Conservation (phyloP, 345 rosid species). For the Corchorus olitorius region DNA sequence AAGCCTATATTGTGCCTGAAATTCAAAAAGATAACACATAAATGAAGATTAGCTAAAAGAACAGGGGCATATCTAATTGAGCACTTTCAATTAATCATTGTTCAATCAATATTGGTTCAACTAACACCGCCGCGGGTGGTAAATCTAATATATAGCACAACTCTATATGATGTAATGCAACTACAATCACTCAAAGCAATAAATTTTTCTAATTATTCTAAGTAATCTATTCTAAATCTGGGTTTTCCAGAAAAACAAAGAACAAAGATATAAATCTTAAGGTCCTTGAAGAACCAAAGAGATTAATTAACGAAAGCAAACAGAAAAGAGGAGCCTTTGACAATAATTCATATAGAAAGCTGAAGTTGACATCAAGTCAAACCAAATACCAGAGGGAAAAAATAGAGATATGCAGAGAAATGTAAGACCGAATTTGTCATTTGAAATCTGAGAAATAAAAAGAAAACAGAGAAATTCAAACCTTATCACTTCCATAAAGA, state of each 20-base stretch:
- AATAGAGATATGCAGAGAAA: conserved; percentile 5
- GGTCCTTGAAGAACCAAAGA: neutral
- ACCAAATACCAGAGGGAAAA: conserved; percentile 8
- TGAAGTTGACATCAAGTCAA: neutral
- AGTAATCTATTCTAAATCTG: too few relatives aligned
- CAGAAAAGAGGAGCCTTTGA: neutral
- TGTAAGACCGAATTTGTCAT: neutral
- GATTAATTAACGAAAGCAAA: neutral
- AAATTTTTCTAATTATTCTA: neutral
- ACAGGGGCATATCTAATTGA: too few relatives aligned
- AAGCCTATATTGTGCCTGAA: too few relatives aligned
- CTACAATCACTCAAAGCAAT: neutral
- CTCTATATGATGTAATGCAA: neutral
- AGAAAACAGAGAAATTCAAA: too few relatives aligned
- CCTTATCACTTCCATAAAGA: too few relatives aligned
- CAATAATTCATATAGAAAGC: neutral
- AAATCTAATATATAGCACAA: neutral
- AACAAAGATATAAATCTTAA: neutral
- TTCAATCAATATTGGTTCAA: too few relatives aligned
- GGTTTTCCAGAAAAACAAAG: neutral
- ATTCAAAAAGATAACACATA: too few relatives aligned
- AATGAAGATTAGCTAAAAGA: too few relatives aligned
- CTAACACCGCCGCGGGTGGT: too few relatives aligned
- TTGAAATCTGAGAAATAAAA: conserved; percentile 9
- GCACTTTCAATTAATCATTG: too few relatives aligned